Evolutionary conservation across 441 rosid genomes (phyloP), one percentile per base, ranked within the genome.

Genomic region (Erodium moschatum): DNA sequence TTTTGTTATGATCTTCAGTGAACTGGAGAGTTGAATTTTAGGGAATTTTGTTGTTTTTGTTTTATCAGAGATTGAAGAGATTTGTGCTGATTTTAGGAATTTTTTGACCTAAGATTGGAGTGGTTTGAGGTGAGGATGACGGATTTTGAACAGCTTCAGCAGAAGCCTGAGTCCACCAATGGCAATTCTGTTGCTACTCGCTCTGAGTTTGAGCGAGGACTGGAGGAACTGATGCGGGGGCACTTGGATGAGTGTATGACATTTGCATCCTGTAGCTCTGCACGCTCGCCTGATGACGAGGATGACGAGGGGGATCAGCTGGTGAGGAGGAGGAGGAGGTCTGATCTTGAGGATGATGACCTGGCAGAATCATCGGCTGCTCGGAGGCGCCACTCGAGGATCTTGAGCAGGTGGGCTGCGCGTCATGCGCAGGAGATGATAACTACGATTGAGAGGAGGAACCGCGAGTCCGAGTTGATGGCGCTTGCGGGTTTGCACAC

Each of bases 391-490:
- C 91, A 85, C 69, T 86, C 96, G 0, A 81, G 91, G 58, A 88
- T 90, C 75, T 77, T 88, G 78, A 86, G 96, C 72, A 69, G 82
- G 66, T 90, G 94, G 96, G 96, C 94, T 69, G 94, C 94, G 7
- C 79, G 93, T 74, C 96, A 90, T 70, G 96, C 96, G 5, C 96
- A 88, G 76, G 91, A 90, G 79, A 90, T 90, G 96, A 90, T 90
- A 6, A 88, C 96, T 16, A 86, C 91, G 0, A 83, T 90, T 7
- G 96, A 90, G 80, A 88, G 89, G 83, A 80, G 94, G 83, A 88
- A 85, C 70, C 85, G 85, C 1, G 96, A 90, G 81, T 83, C 96
- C 0, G 96, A 90, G 72, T 79, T 90, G 78, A 85, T 90, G 91
- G 96, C 93, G 0, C 81, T 90, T 58, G 96, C 96, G 0, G 91